Percentiles rank a stretch among this genome's conserved stretches.
These are phyloP conservation scores for Daphne laureola DNA, from an alignment of 441 rosid species.

Conservation along the genomic window DNA sequence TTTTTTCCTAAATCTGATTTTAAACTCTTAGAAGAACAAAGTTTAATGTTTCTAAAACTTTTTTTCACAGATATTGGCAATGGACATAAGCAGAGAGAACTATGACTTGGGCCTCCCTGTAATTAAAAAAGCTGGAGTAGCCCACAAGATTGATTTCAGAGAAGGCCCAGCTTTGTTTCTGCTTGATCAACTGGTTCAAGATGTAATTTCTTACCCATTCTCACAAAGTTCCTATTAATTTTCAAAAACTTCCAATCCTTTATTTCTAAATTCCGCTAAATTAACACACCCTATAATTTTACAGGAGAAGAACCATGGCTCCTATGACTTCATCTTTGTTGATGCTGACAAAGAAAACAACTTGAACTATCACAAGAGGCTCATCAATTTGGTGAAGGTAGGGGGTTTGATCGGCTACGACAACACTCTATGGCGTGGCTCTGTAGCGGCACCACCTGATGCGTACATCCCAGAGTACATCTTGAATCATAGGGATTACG, in stretches of 20 bases:
- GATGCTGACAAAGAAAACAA: conserved; percentile 98
- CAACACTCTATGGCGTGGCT: conserved; percentile 95
- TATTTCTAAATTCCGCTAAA: too few relatives aligned
- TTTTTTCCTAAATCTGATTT: too few relatives aligned
- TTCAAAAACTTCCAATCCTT: too few relatives aligned
- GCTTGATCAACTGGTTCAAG: conserved; percentile 69
- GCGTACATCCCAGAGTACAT: conserved; percentile 73
- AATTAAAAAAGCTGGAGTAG: conserved; percentile 86
- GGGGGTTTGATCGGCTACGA: conserved; percentile 94
- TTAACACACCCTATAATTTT: too few relatives aligned
- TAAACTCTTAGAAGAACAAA: too few relatives aligned
- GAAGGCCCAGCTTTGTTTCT: conserved; percentile 97
- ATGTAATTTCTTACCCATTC: conserved; percentile 38
- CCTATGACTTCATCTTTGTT: conserved; percentile 82
- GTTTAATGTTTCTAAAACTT: too few relatives aligned
- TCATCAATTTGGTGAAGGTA: conserved; percentile 69
- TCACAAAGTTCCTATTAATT: too few relatives aligned
- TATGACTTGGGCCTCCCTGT: conserved; percentile 85
- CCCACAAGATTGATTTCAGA: conserved; percentile 82
- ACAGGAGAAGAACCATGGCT: conserved; percentile 71
- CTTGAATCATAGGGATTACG: conserved; percentile 68
- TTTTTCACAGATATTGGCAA: conserved; percentile 95
- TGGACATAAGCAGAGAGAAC: conserved; percentile 90
- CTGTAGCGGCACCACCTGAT: conserved; percentile 79
- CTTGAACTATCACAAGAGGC: conserved; percentile 74